Conservation (phyloP, 768 basidiomycete genomes). For the Rhizopogon roseolus region DNA sequence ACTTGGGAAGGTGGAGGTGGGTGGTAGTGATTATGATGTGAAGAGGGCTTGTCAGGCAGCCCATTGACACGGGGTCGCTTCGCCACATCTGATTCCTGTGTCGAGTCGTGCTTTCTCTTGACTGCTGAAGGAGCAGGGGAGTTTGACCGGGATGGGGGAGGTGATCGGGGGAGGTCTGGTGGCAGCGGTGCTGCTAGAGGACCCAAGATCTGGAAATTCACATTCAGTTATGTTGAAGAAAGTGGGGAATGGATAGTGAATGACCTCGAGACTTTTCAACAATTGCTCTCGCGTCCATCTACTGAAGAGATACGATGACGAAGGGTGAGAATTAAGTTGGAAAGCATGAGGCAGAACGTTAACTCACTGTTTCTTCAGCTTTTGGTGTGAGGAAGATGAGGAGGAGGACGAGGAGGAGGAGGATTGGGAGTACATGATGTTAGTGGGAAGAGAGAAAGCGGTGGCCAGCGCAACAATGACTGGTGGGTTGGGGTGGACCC, state of each 20-base stretch:
- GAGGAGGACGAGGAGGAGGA: slow-evolving; percentile 24
- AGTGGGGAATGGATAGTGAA: neutral
- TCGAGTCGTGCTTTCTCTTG: slow-evolving; percentile 35
- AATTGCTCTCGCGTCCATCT: slow-evolving; percentile 35
- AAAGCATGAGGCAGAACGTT: slow-evolving; percentile 1
- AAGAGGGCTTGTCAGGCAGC: slow-evolving; percentile 20
- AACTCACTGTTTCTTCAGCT: slow-evolving; percentile 31
- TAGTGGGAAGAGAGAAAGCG: slow-evolving; percentile 34
- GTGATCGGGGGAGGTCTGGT: slow-evolving; percentile 40
- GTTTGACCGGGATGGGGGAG: slow-evolving; percentile 38
- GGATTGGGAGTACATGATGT: slow-evolving; percentile 28
- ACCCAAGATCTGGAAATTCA: slow-evolving; percentile 33
- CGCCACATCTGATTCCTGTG: slow-evolving; percentile 19
- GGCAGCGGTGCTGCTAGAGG: slow-evolving; percentile 36
- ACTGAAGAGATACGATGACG: slow-evolving; percentile 23
- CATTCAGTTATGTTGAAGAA: neutral
- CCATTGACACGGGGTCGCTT: slow-evolving; percentile 28
- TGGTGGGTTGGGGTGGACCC: slow-evolving; percentile 27
- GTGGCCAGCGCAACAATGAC: slow-evolving; percentile 40
- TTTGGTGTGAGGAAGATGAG: slow-evolving; percentile 15
- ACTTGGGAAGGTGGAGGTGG: slow-evolving; percentile 17
- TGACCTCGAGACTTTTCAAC: slow-evolving; percentile 36
- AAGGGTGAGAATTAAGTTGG: slow-evolving; percentile 9
- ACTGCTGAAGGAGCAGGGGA: slow-evolving; percentile 30
- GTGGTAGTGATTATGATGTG: slow-evolving; percentile 21